A percentile compares a stretch with the other conserved stretches of the same genome.
Conservation (phyloP, 164 flowering plant species). For the Umbilicus rupestris region DNA sequence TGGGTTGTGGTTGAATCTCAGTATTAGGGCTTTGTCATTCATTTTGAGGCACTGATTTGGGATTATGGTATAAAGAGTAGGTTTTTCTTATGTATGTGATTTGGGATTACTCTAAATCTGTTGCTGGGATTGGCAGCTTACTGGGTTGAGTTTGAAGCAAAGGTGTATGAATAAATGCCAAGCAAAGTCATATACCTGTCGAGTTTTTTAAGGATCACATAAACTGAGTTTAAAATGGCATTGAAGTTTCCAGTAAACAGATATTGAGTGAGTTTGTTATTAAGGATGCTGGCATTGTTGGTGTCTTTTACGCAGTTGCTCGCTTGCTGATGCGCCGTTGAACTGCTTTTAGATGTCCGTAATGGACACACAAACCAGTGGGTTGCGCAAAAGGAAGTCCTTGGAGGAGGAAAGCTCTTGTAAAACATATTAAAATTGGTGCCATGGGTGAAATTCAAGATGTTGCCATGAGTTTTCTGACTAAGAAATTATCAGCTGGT, state of each 20-base stretch:
- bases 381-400: constrained; percentile 2
- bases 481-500: constrained; percentile 73
- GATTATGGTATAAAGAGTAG: no score
- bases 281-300: no score
- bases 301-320: no score
- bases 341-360: neutral
- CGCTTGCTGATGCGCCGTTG: no score
- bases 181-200: neutral
- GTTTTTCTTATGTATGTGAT: neutral
- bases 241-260: neutral
- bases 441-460: constrained; percentile 28
- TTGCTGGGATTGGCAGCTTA: neutral
- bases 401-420: neutral
- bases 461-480: constrained; percentile 37
- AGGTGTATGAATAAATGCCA: no score
- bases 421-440: neutral
- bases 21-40: neutral
- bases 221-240: neutral
- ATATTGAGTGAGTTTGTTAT: neutral
- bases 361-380: neutral
- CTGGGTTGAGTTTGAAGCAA: constrained; percentile 1
- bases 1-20: neutral
- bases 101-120: neutral
- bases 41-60: neutral
- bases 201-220: no score